Evolutionary conservation across 345 rosid genomes (phyloP).

Genomic region (Stellera chamaejasme): DNA sequence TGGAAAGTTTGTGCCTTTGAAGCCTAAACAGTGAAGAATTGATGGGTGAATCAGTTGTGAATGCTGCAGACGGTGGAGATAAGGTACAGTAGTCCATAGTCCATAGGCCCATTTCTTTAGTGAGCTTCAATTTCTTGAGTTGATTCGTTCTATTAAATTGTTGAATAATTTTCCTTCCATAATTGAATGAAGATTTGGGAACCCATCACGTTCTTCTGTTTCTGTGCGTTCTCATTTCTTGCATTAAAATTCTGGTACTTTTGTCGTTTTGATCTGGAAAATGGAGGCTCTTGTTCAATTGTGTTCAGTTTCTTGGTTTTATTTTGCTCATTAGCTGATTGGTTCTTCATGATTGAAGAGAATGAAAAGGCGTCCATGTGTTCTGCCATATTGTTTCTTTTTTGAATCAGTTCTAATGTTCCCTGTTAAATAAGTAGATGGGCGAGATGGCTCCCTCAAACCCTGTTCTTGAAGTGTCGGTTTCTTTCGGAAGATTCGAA

Average conservation of each 20-base stretch:
- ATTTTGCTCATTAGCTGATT: conserved; percentile 9
- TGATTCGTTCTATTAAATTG: conserved; percentile 10
- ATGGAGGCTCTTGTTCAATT: conserved; percentile 18
- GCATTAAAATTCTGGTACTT: conserved; percentile 17
- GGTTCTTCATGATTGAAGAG: conserved; percentile 8
- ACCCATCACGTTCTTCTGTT: conserved; percentile 1
- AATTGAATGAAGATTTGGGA: conserved; percentile 5
- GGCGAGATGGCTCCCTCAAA: conserved; percentile 39
- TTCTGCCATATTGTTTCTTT: conserved; percentile 10
- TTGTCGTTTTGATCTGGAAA: conserved; percentile 23
- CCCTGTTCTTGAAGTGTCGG: conserved; percentile 62
- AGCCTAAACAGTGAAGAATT: conserved; percentile 12
- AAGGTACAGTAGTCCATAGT: conserved; percentile 34
- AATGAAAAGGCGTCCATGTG: conserved; percentile 1
- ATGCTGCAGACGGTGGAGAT: conserved; percentile 33
- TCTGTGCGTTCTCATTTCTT: conserved; percentile 18
- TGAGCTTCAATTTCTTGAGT: conserved; percentile 15
- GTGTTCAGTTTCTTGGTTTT: conserved; percentile 14
- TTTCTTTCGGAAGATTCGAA: conserved; percentile 89
- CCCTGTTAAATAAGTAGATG: conserved; percentile 37
- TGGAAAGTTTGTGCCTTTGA: conserved; percentile 9
- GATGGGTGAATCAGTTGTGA: conserved; percentile 54
- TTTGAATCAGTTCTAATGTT: conserved; percentile 18
- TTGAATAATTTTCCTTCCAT: conserved; percentile 9
- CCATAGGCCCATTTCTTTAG: conserved; percentile 17